A percentile compares a stretch with the other conserved stretches of the same genome.
Evolutionary conservation across 192 early-diverging fungal species (phyloP).

Genomic region (Coemansia sp.): DNA sequence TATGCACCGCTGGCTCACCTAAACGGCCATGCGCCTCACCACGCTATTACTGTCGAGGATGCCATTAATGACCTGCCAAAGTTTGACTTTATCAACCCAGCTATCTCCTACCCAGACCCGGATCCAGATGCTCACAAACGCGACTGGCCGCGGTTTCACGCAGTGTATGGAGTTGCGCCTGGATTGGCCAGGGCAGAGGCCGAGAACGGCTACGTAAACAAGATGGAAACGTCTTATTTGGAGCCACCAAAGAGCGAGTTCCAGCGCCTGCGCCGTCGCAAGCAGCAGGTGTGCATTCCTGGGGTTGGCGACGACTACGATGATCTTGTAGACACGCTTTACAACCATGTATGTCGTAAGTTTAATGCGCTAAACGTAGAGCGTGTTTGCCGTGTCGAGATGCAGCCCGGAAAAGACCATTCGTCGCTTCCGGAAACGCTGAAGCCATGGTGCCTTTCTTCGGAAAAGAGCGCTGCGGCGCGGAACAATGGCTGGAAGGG

Average conservation of each 20-base stretch:
- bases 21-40: constrained; percentile 59
- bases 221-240: constrained; percentile 45
- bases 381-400: constrained; percentile 56
- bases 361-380: constrained; percentile 58
- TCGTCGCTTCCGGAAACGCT: constrained; percentile 51
- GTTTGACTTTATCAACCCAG: constrained; percentile 67
- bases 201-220: constrained; percentile 47
- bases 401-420: constrained; percentile 61
- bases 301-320: constrained; percentile 15
- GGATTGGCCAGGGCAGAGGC: constrained; percentile 16
- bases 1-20: constrained; percentile 53
- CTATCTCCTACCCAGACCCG: constrained; percentile 43
- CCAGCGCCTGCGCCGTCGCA: constrained; percentile 54
- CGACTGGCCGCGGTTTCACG: constrained; percentile 32
- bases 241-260: constrained; percentile 55
- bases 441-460: constrained; percentile 61
- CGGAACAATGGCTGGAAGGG: constrained; percentile 68
- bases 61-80: constrained; percentile 69
- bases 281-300: constrained; percentile 33
- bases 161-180: constrained; percentile 24
- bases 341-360: constrained; percentile 56
- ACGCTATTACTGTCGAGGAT: constrained; percentile 62
- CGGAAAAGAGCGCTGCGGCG: constrained; percentile 55
- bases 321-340: constrained; percentile 36
- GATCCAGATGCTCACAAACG: constrained; percentile 17